Evolutionary conservation across 192 early-diverging fungal genomes (phyloP), one percentile per base, ranked within the genome.

Genomic region (Umbelopsis vinacea): DNA sequence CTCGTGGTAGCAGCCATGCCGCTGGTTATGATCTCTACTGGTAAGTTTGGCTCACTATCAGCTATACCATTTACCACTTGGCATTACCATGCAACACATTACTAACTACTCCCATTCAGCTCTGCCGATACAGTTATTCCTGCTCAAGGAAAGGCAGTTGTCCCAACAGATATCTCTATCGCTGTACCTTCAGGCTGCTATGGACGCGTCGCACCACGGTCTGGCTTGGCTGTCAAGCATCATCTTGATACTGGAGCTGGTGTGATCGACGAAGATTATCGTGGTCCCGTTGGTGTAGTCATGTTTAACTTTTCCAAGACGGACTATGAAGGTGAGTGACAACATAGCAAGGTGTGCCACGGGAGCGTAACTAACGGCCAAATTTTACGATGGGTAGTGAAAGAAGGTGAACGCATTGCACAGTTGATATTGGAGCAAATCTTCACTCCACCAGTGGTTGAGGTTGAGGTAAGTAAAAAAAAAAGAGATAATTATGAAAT

Each of bases 21-120:
- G 97, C 97, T 35, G 97, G 97, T 24, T 98, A 96, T 80, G 97
- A 99, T 78, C 84, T 99, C 3, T 97, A 88, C 79, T 89, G 90
- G 81, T 92, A 82, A 24, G 22, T 15, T 40, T 8, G 2, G 15
- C n/a, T 26, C 19, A 54, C 17, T n/a, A n/a, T n/a, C n/a, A n/a
- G n/a, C n/a, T n/a, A n/a, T n/a, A n/a, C n/a, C n/a, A n/a, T n/a
- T n/a, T n/a, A n/a, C n/a, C n/a, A n/a, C n/a, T n/a, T n/a, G 14
- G 12, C 6, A 14, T 53, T 22, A 72, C 10, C 55, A 53, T 60
- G 9, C 12, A 38, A 63, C 17, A 29, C 29, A 29, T 1, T 29
- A 37, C 35, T 63, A 0, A 37, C 17, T 0, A 17, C 17, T 63
- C 12, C 14, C 26, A 29, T 29, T 69, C 67, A 90, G 89, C 68